Base-by-base conservation (phyloP, 768 basidiomycete genomes). In the Mycena vulgaris region DNA sequence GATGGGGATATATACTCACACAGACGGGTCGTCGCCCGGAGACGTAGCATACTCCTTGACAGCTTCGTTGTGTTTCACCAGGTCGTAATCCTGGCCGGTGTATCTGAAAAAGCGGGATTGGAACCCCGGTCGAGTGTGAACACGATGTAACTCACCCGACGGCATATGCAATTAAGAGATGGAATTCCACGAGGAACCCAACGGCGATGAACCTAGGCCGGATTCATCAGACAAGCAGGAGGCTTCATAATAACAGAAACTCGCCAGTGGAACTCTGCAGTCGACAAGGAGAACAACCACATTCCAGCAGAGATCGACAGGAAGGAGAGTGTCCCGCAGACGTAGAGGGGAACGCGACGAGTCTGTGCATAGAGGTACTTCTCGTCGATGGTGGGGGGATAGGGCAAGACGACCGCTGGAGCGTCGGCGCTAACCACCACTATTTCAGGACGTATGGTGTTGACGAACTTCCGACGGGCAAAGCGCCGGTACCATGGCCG, bases 201-300 rank as follows among this genome's bases (percentile, higher is more conserved):
- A 77, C 74, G 11, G 75, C 63, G 1, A 72, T 75, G 42, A 77
- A 77, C 78, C 78, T 79, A 39, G 10, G 21, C n/a, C 37, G 31
- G 39, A 58, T 28, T 37, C n/a, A 63, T n/a, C 9, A 40, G 19
- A 17, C 17, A 53, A 5, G 57, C 57, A 14, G 16, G 28, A 35
- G 28, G 33, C 35, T 25, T 31, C 39, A 27, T 30, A 42, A 19
- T 48, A 19, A 37, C 14, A n/a, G 3, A 16, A 37, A 37, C 78
- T 56, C 62, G 76, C 78, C 78, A 79, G 35, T 74, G 73, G 45
- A 76, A 79, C 25, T 74, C 68, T 23, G 56, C 72, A 47, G 75
- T 69, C 2, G 75, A 75, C 25, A 79, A 68, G 9, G 77, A 71
- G 63, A 77, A 79, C 35, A 79, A 75, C 78, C 78, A 79, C 74